Percentiles rank a stretch among this genome's conserved stretches.
phyloP scores from a whole-genome alignment of 1,284 basidiomycete genomes.

The Rugosomyces carneus region DNA sequence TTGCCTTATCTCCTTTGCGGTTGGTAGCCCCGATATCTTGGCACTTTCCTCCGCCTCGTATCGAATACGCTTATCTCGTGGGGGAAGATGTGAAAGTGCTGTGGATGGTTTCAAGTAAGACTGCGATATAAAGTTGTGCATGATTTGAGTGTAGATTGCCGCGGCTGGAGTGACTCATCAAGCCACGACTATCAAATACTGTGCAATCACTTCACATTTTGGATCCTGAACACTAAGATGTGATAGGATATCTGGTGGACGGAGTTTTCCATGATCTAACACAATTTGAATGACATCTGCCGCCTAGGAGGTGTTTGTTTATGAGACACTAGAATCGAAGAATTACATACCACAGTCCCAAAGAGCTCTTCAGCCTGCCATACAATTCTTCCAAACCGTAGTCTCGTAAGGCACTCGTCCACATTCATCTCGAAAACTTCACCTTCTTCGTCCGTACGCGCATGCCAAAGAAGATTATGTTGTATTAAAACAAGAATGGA shows the following conservation, averaged over 20 bases:
- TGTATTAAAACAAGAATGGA: conserved; percentile 83
- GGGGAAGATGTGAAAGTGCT: conserved; percentile 64
- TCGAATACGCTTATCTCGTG: conserved; percentile 66
- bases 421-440: conserved; percentile 77
- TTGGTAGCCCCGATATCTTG: conserved; percentile 67
- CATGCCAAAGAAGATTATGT: conserved; percentile 88
- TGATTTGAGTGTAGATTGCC: conserved; percentile 46
- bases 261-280: conserved; percentile 83
- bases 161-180: conserved; percentile 32
- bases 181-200: neutral
- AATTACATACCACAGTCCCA: conserved; percentile 58
- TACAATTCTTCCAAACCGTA: conserved; percentile 79
- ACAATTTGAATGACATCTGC: conserved; percentile 71
- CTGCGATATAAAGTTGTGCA: conserved; percentile 60
- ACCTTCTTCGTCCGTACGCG: conserved; percentile 64
- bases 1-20: conserved; percentile 66
- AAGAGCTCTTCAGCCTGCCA: conserved; percentile 66
- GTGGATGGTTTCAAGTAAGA: conserved; percentile 72
- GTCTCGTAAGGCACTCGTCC: conserved; percentile 71
- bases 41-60: conserved; percentile 71
- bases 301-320: conserved; percentile 39
- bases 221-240: conserved; percentile 45
- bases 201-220: conserved; percentile 42
- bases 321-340: neutral
- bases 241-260: conserved; percentile 64